phyloP scores from a whole-genome alignment of 2,329 filamentous ascomycete species.

The Corniculantispora saksenae region DNA sequence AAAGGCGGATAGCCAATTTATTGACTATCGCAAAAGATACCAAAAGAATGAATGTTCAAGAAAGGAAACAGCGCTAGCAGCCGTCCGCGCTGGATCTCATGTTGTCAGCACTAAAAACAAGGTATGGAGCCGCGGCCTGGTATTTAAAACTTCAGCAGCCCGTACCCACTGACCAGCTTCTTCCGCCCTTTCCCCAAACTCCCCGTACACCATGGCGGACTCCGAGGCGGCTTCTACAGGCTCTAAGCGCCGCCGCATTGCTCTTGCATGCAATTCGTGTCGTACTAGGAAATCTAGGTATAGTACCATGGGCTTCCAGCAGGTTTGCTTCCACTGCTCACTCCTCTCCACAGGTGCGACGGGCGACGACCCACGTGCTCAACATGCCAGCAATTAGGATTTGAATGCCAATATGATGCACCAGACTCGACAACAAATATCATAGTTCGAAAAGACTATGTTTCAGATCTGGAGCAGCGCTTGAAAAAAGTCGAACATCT shows the following conservation, averaged over 20 bases:
- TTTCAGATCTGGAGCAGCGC: conserved; percentile 22
- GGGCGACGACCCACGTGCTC: conserved; percentile 26
- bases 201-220: conserved; percentile 13
- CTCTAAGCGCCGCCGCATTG: conserved; percentile 22
- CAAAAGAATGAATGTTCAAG: background rate
- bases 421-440: conserved; percentile 23
- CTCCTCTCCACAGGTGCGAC: conserved; percentile 23
- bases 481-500: conserved; percentile 24
- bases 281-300: conserved; percentile 28
- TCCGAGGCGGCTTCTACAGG: background rate
- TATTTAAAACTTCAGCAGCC: conserved; percentile 1
- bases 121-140: background rate
- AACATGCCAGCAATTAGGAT: conserved; percentile 22
- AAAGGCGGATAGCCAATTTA: too few species aligned
- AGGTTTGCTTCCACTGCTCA: background rate
- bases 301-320: background rate
- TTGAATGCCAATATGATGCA: conserved; percentile 27
- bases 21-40: too few species aligned
- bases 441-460: conserved; percentile 21
- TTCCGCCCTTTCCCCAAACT: conserved; percentile 13
- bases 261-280: conserved; percentile 27
- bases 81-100: background rate
- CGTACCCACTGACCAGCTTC: background rate
- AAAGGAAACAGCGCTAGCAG: background rate
- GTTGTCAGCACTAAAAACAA: conserved; percentile 12